These are phyloP conservation scores for Labyrinthula sp. DNA, from an alignment of 352 stramenopile genomes.

Conservation along the genomic window DNA sequence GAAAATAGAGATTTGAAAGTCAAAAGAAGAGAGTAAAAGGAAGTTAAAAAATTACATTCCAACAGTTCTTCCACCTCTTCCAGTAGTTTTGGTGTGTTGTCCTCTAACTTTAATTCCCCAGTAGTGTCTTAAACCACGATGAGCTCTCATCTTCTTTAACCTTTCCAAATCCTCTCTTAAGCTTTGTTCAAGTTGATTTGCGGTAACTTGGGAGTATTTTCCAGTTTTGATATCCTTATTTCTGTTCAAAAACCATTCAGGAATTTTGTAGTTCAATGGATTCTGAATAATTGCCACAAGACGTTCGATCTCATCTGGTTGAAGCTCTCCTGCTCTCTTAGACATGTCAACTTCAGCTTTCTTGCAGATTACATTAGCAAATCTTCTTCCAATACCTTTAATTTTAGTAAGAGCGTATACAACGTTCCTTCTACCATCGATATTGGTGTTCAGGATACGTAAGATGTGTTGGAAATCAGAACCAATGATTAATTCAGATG, in stretches of 20 bases:
- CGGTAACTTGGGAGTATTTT: constrained; percentile 93
- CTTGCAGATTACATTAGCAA: constrained; percentile 89
- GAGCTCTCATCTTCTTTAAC: constrained; percentile 97
- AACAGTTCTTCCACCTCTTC: constrained; percentile 48
- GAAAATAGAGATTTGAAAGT: no score
- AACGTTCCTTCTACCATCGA: constrained; percentile 67
- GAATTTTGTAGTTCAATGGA: constrained; percentile 97
- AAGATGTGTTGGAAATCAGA: constrained; percentile 98
- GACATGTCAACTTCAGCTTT: constrained; percentile 97
- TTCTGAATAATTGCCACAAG: constrained; percentile 98
- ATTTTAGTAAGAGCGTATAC: constrained; percentile 74
- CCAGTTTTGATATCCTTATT: constrained; percentile 99
- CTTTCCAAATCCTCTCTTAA: constrained; percentile 95
- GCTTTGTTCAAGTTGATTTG: constrained; percentile 92
- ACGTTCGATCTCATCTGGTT: constrained; percentile 91
- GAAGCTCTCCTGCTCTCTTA: constrained; percentile 52
- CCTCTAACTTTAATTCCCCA: constrained; percentile 96
- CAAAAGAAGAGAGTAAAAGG: no score
- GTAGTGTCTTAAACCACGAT: constrained; percentile 98
- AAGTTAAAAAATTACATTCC: constrained; percentile 1
- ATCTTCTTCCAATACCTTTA: constrained; percentile 65
- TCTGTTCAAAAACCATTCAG: constrained; percentile 98
- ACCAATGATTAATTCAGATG: no score
- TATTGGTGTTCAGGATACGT: constrained; percentile 99
- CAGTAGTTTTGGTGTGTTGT: constrained; percentile 99